These are phyloP conservation scores for Pterulicium gracile DNA, from an alignment of 1,284 basidiomycete genomes.

Conservation along the genomic window DNA sequence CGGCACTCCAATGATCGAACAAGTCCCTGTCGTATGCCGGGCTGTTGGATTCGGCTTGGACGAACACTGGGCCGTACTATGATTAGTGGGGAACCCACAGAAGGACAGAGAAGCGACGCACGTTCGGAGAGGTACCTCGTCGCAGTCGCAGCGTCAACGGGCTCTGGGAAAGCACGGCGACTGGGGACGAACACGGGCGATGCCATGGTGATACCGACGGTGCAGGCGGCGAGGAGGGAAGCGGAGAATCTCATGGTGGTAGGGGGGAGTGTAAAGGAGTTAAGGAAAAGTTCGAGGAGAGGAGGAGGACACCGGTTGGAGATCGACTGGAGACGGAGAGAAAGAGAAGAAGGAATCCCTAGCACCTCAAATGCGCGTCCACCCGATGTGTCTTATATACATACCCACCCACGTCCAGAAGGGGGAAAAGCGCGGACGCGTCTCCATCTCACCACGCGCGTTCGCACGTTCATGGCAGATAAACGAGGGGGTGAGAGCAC, in stretches of 20 bases:
- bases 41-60: constrained; percentile 32
- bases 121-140: constrained; percentile 25
- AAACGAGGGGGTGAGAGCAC: too few species aligned
- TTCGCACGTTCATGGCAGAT: too few species aligned
- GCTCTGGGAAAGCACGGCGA: constrained; percentile 22
- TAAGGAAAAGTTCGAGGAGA: too few species aligned
- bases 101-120: constrained; percentile 12
- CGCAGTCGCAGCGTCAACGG: constrained; percentile 25
- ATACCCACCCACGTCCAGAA: too few species aligned
- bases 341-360: too few species aligned
- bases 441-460: too few species aligned
- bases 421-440: too few species aligned
- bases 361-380: too few species aligned
- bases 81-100: background rate
- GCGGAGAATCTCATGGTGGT: background rate
- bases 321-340: too few species aligned
- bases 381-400: too few species aligned
- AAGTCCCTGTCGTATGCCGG: constrained; percentile 30
- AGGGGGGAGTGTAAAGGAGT: too few species aligned
- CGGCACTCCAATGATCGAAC: constrained; percentile 37
- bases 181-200: background rate
- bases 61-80: constrained; percentile 23
- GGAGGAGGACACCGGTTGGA: too few species aligned
- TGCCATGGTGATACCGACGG: background rate
- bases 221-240: background rate